Evolutionary conservation across 192 early-diverging fungal genomes (phyloP), one percentile per base, ranked within the genome.

Genomic region (Umbelopsis ramanniana): DNA sequence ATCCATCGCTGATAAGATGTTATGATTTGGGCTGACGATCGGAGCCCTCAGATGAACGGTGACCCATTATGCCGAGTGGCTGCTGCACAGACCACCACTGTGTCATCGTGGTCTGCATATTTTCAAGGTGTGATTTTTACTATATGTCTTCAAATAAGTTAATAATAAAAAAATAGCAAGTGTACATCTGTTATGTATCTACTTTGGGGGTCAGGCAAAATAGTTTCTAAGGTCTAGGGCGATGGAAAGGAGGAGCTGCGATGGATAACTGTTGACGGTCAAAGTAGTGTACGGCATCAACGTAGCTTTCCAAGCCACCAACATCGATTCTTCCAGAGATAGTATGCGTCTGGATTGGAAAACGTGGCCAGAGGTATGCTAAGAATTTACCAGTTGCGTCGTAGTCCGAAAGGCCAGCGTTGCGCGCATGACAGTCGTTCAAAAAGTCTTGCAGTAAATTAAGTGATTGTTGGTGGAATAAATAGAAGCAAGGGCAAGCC

Each of bases 401-500:
- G 12, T 75, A 74, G 33, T 83, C 84, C 43, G 79, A 74, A 11
- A 87, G 66, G 11, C 47, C 74, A 12, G 67, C 52, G n/a, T 76
- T 54, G 1, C 29, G 47, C 15, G 60, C n/a, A 3, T 79, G 17
- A 52, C 80, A 83, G 38, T 72, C 73, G 14, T 84, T 66, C 17
- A 89, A 68, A 74, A 89, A 90, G 37, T 74, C 69, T 11, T 70
- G 23, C 23, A 90, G 47, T 7, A 75, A 68, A 15, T 15, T 4
- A 14, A 89, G 24, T 0, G 75, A 53, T 37, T 68, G 14, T 7
- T 33, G 57, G 19, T 74, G 55, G 14, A 90, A 69, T 19, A 81
- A 76, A 69, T 90, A 90, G 60, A 89, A 90, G 67, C 89, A 90
- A 14, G 89, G 89, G 75, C 87, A 89, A 24, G 82, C 89, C 26